These are phyloP conservation scores for Tulasnella sp. DNA, from an alignment of 768 basidiomycete species.

Conservation along the genomic window DNA sequence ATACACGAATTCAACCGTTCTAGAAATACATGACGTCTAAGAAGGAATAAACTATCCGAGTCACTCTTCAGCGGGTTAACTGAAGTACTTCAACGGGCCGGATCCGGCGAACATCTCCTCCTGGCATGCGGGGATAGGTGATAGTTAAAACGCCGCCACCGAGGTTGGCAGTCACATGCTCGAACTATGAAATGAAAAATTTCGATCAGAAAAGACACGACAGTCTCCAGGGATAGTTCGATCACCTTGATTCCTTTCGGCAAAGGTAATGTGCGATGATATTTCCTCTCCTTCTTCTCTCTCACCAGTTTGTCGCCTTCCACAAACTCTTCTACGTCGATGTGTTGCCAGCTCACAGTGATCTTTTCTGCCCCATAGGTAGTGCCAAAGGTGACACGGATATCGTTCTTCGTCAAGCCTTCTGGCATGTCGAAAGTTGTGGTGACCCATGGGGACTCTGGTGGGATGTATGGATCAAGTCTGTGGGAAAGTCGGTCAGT, in stretches of 20 bases:
- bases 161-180: constrained; percentile 21
- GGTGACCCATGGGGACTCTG: constrained; percentile 10
- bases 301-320: constrained; percentile 19
- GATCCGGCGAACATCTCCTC: not conserved
- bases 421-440: constrained; percentile 22
- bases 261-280: constrained; percentile 18
- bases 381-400: constrained; percentile 14
- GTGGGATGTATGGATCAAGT: constrained; percentile 1
- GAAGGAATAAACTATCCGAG: not conserved
- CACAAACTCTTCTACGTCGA: constrained; percentile 5
- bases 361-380: constrained; percentile 11
- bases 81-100: not conserved
- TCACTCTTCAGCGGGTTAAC: not conserved
- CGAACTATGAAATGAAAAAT: constrained; percentile 10
- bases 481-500: not conserved
- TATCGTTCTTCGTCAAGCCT: constrained; percentile 18
- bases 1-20: not conserved
- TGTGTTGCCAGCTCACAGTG: constrained; percentile 20
- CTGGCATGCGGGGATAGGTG: constrained; percentile 16
- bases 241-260: constrained; percentile 18
- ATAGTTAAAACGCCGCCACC: constrained; percentile 20
- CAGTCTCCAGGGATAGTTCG: not conserved
- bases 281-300: constrained; percentile 21
- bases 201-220: not conserved
- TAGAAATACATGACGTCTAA: not conserved